Conservation (phyloP, 441 rosid genomes). For the Eutrema salsugineum region DNA sequence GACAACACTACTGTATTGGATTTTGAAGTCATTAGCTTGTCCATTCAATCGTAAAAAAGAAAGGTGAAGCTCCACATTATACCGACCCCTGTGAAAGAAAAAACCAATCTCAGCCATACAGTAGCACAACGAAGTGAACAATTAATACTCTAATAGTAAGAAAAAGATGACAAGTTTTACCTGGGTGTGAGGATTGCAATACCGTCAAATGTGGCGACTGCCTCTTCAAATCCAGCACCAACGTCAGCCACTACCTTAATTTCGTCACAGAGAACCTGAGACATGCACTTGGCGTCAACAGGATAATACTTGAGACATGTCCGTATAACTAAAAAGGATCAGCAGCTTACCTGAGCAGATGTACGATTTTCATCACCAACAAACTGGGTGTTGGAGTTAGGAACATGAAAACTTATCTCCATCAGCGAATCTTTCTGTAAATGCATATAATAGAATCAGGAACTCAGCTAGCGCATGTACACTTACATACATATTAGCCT, state of each 20-base stretch:
- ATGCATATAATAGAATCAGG: neutral
- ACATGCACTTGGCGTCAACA: neutral
- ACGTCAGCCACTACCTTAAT: conserved; percentile 85
- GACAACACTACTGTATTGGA: conserved; percentile 96
- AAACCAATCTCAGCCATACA: neutral
- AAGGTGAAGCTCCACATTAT: conserved; percentile 91
- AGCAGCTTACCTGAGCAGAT: conserved; percentile 70
- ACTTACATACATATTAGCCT: neutral
- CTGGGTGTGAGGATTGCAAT: conserved; percentile 95
- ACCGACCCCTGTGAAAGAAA: conserved; percentile 73
- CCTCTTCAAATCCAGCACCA: conserved; percentile 84
- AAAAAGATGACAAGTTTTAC: conserved; percentile 32
- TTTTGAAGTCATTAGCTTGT: conserved; percentile 97
- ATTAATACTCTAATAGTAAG: neutral
- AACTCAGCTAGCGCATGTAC: neutral
- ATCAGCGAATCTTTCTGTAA: conserved; percentile 91
- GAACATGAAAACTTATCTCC: conserved; percentile 96
- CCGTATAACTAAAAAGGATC: neutral
- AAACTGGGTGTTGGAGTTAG: conserved; percentile 82
- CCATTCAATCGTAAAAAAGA: conserved; percentile 92
- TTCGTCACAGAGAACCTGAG: conserved; percentile 72
- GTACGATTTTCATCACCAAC: conserved; percentile 90
- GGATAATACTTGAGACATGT: neutral
- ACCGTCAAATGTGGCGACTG: conserved; percentile 90
- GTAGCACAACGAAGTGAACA: neutral